These are phyloP conservation scores for Calonectria ilicicola DNA, from an alignment of 2,329 filamentous ascomycete species.

Conservation along the genomic window DNA sequence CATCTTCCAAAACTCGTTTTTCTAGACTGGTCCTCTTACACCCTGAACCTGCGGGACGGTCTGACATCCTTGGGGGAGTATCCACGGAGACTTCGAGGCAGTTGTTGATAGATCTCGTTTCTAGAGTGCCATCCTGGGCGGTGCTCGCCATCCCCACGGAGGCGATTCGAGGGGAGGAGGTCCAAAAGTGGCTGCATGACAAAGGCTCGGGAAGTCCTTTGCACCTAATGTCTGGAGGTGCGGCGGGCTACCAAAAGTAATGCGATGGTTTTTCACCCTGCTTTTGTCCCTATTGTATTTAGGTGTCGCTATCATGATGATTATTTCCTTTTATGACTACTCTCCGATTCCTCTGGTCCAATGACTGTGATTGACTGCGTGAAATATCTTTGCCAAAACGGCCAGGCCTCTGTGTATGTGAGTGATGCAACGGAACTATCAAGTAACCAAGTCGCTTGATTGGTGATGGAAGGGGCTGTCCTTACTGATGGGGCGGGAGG, in stretches of 20 bases:
- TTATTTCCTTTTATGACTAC: constrained; percentile 34
- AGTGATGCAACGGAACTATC: not conserved
- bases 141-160: constrained; percentile 43
- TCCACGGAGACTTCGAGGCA: constrained; percentile 49
- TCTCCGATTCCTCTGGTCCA: not conserved
- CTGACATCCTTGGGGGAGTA: constrained; percentile 45
- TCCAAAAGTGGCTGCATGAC: constrained; percentile 50
- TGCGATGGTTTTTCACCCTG: constrained; percentile 52
- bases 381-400: not conserved
- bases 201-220: constrained; percentile 53
- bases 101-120: constrained; percentile 57
- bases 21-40: constrained; percentile 37
- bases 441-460: too few relatives aligned
- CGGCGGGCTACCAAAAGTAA: constrained; percentile 57
- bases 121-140: constrained; percentile 49
- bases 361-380: not conserved
- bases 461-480: too few relatives aligned
- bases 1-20: constrained; percentile 39
- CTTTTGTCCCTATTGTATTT: constrained; percentile 52
- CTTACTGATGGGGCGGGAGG: too few relatives aligned
- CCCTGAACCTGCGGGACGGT: constrained; percentile 39
- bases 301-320: constrained; percentile 52
- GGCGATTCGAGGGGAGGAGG: constrained; percentile 46
- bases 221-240: constrained; percentile 53
- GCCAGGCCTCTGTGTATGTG: too few relatives aligned